phyloP scores from a whole-genome alignment of 2,329 filamentous ascomycete genomes.

The Lecanicillium sp. region DNA sequence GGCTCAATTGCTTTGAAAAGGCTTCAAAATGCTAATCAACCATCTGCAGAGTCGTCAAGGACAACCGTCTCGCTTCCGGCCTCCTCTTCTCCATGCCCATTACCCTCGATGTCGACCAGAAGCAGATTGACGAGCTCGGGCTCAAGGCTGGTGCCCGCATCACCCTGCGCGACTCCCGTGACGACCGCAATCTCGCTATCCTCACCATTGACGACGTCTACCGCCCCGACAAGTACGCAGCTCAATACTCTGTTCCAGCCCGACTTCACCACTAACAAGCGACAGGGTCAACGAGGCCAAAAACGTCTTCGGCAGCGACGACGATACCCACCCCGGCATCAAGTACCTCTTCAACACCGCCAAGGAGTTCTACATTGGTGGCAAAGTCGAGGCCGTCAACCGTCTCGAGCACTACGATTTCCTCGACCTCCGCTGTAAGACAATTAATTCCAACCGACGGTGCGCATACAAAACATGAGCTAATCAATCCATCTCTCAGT shows the following conservation, averaged over 20 bases:
- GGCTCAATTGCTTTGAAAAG: not conserved
- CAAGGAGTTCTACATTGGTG: conserved; percentile 87
- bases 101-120: conserved; percentile 75
- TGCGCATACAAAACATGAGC: not conserved
- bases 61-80: conserved; percentile 80
- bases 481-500: conserved; percentile 41
- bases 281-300: conserved; percentile 77
- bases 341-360: conserved; percentile 79
- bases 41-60: conserved; percentile 70
- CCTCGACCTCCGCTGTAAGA: conserved; percentile 84
- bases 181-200: conserved; percentile 94
- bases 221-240: conserved; percentile 89
- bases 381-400: conserved; percentile 93
- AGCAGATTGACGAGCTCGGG: conserved; percentile 66
- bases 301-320: conserved; percentile 87
- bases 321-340: conserved; percentile 85
- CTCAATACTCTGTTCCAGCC: conserved; percentile 7
- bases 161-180: conserved; percentile 88
- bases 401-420: conserved; percentile 98
- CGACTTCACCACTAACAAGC: conserved; percentile 17
- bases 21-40: conserved; percentile 22
- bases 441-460: not conserved
- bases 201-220: conserved; percentile 95
- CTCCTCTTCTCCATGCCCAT: conserved; percentile 96
- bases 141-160: conserved; percentile 77